Evolutionary conservation across 148 eudicot species (phyloP).

Genomic region (Rhododendron williamsianum): DNA sequence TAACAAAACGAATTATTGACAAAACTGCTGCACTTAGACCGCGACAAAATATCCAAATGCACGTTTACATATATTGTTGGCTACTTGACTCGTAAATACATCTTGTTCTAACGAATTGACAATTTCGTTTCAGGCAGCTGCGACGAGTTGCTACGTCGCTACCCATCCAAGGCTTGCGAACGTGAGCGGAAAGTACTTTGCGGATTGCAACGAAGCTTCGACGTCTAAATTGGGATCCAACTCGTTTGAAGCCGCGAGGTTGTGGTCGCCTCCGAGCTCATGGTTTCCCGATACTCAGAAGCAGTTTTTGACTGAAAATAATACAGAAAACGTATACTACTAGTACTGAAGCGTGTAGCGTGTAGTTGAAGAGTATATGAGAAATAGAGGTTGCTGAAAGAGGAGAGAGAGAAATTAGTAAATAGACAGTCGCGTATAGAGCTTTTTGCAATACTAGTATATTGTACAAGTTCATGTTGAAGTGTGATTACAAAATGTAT

Average conservation of each 20-base stretch:
- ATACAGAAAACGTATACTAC: background rate
- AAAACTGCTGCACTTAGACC: too few relatives aligned
- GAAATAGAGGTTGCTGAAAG: background rate
- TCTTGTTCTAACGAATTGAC: background rate
- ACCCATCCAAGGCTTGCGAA: background rate
- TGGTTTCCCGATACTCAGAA: constrained; percentile 33
- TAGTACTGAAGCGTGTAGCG: background rate
- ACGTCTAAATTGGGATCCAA: constrained; percentile 58
- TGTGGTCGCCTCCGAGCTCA: constrained; percentile 66
- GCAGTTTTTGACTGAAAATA: background rate
- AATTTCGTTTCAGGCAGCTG: background rate
- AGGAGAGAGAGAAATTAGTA: background rate
- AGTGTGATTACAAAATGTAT: background rate
- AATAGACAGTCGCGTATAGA: background rate
- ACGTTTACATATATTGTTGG: background rate
- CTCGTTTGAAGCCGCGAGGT: constrained; percentile 41
- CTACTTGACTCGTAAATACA: background rate
- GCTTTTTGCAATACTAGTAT: background rate
- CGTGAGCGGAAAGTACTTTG: background rate
- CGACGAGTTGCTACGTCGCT: constrained; percentile 7
- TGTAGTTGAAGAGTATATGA: background rate
- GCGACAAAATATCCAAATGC: background rate
- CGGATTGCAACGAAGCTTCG: constrained; percentile 25
- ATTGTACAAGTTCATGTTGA: background rate
- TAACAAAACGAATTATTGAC: too few relatives aligned